Base-by-base conservation (phyloP, 306 rosid species). In the Notholithocarpus densiflorus region DNA sequence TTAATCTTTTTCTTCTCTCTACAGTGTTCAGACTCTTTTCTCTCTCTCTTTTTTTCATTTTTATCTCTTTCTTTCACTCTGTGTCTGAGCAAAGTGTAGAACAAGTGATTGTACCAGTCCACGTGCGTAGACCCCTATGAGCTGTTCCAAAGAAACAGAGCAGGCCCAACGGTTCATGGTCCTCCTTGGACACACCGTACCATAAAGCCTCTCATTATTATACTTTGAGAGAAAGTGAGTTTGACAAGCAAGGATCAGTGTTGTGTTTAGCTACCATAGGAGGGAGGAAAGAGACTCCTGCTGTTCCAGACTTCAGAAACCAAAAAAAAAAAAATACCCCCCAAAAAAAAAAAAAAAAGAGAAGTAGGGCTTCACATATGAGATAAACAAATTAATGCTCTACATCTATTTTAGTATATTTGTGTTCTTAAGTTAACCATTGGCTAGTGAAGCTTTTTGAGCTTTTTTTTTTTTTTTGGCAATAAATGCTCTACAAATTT, bases 81-180 rank as follows among this genome's bases (percentile, higher is more conserved):
- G 75, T 72, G 72, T 57, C 45, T 71, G 85, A 75, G 80, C 76
- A 68, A 73, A 40, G 45, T 40, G n/a, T 29, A 82, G 86, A 85
- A 80, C 72, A 83, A 82, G 85, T 84, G 86, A 82, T 76, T 81
- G 93, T 82, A 83, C 87, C 70, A 81, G 83, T 84, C 88, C 91
- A 89, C 96, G 94, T 89, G 89, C 82, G 89, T 79, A 86, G 90
- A 88, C 90, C 91, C 89, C 81, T 82, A 87, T 82, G 88, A 80
- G 85, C 80, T 86, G 90, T 80, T 91, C 85, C 83, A 64, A 79
- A 86, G 89, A 87, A 87, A 79, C 93, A 84, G 84, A 82, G 89
- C 91, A 83, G 88, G 59, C 87, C 91, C 98, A 87, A 91, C 92
- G 93, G 90, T 86, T 89, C 84, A 84, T 79, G 84, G 77, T 85